A percentile compares a stretch with the other conserved stretches of the same genome.
phyloP scores from a whole-genome alignment of 2,329 filamentous ascomycete species.

The Colletotrichum shisoi region DNA sequence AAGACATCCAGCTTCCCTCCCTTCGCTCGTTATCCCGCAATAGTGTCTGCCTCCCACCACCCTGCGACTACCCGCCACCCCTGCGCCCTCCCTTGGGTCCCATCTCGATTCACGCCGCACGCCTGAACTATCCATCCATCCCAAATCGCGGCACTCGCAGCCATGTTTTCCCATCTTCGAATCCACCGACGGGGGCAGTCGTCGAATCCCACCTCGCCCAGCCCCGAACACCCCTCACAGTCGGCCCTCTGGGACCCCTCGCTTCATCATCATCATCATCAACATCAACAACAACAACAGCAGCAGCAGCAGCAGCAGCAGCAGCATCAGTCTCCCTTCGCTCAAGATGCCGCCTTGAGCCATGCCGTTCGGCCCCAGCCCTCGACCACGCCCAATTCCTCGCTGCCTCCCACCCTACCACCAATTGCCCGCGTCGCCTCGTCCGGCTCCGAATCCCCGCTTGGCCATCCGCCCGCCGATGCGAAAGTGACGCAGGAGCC shows the following conservation, averaged over 20 bases:
- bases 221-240: slow-evolving; percentile 58
- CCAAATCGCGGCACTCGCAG: background rate
- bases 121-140: slow-evolving; percentile 24
- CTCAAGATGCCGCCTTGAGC: slow-evolving; percentile 51
- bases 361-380: slow-evolving; percentile 50
- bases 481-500: slow-evolving; percentile 31
- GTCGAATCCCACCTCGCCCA: slow-evolving; percentile 64
- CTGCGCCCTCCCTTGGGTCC: slow-evolving; percentile 27
- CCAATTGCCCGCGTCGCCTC: slow-evolving; percentile 61
- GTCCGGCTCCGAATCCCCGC: slow-evolving; percentile 45
- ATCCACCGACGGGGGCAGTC: slow-evolving; percentile 67
- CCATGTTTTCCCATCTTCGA: slow-evolving; percentile 63
- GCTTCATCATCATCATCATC: slow-evolving; percentile 43
- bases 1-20: slow-evolving; percentile 27
- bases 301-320: slow-evolving; percentile 47
- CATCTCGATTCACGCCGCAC: slow-evolving; percentile 4
- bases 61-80: slow-evolving; percentile 35
- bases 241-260: slow-evolving; percentile 46
- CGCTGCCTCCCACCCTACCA: slow-evolving; percentile 59
- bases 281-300: slow-evolving; percentile 46
- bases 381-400: slow-evolving; percentile 46
- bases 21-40: slow-evolving; percentile 24
- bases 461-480: slow-evolving; percentile 38
- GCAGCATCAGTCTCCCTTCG: slow-evolving; percentile 52
- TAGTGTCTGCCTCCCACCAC: slow-evolving; percentile 4